Conservation (phyloP, 768 basidiomycete genomes). For the Rhizopogon vesiculosus region DNA sequence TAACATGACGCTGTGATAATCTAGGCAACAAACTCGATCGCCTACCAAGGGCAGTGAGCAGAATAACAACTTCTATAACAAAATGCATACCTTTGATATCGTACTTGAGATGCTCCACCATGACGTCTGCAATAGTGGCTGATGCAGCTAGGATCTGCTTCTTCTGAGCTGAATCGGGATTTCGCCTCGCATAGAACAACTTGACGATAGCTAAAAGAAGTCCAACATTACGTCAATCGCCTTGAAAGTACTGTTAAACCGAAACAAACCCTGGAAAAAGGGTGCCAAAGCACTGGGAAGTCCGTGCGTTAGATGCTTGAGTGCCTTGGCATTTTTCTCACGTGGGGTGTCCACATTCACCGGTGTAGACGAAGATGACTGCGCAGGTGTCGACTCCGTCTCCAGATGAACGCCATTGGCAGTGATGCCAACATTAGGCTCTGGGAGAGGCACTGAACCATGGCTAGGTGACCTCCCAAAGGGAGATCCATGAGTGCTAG, state of each 20-base stretch:
- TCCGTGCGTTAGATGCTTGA: conserved; percentile 77
- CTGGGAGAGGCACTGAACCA: conserved; percentile 36
- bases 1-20: conserved; percentile 52
- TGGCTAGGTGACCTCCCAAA: conserved; percentile 45
- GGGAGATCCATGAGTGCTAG: conserved; percentile 40
- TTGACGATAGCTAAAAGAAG: conserved; percentile 67
- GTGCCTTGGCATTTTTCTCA: conserved; percentile 66
- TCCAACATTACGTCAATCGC: conserved; percentile 8
- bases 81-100: conserved; percentile 41
- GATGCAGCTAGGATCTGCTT: conserved; percentile 74
- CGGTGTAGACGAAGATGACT: conserved; percentile 20
- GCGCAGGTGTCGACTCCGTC: conserved; percentile 14
- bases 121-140: conserved; percentile 61
- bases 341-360: conserved; percentile 40
- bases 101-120: conserved; percentile 64
- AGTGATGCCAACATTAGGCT: conserved; percentile 26
- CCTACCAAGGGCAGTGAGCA: conserved; percentile 15
- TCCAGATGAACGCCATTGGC: conserved; percentile 25
- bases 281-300: conserved; percentile 72
- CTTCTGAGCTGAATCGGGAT: conserved; percentile 68
- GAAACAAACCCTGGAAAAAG: conserved; percentile 75
- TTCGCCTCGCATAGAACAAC: conserved; percentile 78
- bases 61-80: neutral
- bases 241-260: neutral
- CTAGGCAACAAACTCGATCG: conserved; percentile 39